These are phyloP conservation scores for Hanseniaspora occidentalis DNA, from an alignment of 805 yeast genomes.

Conservation along the genomic window DNA sequence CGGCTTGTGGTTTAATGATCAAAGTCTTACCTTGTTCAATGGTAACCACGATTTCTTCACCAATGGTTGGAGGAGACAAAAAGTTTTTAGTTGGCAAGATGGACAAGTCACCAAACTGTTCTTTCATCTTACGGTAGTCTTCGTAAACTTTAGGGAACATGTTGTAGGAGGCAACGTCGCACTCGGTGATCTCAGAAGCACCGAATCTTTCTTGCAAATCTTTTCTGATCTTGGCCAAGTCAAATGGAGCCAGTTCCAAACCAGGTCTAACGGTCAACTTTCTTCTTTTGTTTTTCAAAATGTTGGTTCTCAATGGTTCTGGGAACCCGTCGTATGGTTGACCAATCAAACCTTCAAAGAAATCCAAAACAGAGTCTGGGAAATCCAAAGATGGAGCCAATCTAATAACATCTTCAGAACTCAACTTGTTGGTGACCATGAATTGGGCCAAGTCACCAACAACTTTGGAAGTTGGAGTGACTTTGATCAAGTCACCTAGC, in stretches of 20 bases:
- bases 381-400: constrained; percentile 87
- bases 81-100: constrained; percentile 89
- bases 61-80: constrained; percentile 75
- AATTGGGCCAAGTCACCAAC: constrained; percentile 99
- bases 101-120: constrained; percentile 81
- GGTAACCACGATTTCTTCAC: constrained; percentile 79
- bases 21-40: constrained; percentile 92
- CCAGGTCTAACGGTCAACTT: constrained; percentile 89
- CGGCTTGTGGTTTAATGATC: constrained; percentile 81
- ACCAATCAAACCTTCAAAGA: constrained; percentile 98
- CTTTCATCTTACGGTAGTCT: constrained; percentile 60
- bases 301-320: constrained; percentile 89
- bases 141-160: constrained; percentile 98
- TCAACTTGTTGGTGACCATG: constrained; percentile 91
- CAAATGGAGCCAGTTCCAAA: constrained; percentile 72
- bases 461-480: constrained; percentile 98
- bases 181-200: constrained; percentile 46
- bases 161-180: constrained; percentile 87
- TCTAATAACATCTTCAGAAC: constrained; percentile 72
- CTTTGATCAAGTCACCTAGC: constrained; percentile 95
- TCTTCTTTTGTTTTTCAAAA: constrained; percentile 84
- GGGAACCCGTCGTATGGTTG: constrained; percentile 99
- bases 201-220: constrained; percentile 73
- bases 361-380: constrained; percentile 97
- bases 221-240: constrained; percentile 56